Conservation (phyloP, 106 monocot genomes). For the Dendrobium catenatum region DNA sequence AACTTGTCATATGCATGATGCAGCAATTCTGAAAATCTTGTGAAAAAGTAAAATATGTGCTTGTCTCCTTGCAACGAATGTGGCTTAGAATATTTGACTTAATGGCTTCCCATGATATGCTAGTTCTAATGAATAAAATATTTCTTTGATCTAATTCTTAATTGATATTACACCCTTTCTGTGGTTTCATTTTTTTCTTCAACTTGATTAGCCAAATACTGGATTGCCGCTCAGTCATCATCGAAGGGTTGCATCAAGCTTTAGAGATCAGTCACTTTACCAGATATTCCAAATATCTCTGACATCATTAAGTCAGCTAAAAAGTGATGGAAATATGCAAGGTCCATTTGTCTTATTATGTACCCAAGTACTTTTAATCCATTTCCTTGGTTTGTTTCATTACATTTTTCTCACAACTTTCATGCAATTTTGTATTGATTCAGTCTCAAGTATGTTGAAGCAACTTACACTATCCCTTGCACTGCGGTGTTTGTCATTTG, state of each 20-base stretch:
- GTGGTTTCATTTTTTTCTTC: constrained; percentile 4
- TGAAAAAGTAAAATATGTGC: background rate
- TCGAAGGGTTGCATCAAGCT: constrained; percentile 65
- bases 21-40: background rate
- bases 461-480: constrained; percentile 78
- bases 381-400: background rate
- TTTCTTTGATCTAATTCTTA: background rate
- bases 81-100: background rate
- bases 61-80: background rate
- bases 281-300: constrained; percentile 98
- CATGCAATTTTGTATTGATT: constrained; percentile 5
- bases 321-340: constrained; percentile 64
- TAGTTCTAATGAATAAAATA: background rate
- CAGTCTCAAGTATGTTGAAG: constrained; percentile 67
- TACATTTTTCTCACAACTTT: background rate
- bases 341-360: constrained; percentile 20
- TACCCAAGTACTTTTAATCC: background rate
- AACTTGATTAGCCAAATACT: constrained; percentile 50
- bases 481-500: constrained; percentile 80
- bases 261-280: constrained; percentile 82
- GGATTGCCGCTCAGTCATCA: constrained; percentile 74
- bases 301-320: constrained; percentile 74
- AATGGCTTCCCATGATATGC: background rate
- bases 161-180: background rate
- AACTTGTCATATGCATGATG: background rate